Conservation (phyloP, 2,329 filamentous ascomycete genomes). For the Aspergillus ruber region DNA sequence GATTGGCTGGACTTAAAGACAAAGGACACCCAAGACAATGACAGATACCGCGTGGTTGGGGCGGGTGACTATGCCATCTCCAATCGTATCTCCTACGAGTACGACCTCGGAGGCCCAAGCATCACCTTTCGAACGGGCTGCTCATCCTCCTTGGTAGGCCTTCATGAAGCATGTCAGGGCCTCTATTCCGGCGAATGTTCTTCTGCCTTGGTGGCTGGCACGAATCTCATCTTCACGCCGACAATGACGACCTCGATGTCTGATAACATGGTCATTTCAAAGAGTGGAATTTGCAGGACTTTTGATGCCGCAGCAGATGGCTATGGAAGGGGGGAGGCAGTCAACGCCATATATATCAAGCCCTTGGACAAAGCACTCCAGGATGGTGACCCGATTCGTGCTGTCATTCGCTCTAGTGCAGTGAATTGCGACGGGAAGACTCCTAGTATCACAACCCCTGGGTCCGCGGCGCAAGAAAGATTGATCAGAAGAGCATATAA, state of each 20-base stretch:
- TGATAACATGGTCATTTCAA: not conserved
- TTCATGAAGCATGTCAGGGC: conserved; percentile 21
- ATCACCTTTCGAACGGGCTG: conserved; percentile 36
- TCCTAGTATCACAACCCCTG: conserved; percentile 8
- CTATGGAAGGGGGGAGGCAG: not conserved
- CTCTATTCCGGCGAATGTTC: conserved; percentile 16
- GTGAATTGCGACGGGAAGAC: conserved; percentile 12
- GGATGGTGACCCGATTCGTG: not conserved
- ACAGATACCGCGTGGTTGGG: conserved; percentile 1
- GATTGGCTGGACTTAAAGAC: conserved; percentile 12
- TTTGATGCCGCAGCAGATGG: conserved; percentile 1
- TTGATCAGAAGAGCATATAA: conserved; percentile 10
- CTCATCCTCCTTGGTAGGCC: conserved; percentile 33
- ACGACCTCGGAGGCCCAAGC: conserved; percentile 20
- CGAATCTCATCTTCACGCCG: conserved; percentile 5
- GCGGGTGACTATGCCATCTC: conserved; percentile 7
- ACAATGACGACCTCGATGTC: conserved; percentile 1
- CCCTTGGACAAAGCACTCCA: not conserved
- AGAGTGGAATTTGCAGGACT: not conserved
- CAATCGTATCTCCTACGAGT: conserved; percentile 16
- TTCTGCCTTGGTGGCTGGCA: conserved; percentile 29
- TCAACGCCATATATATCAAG: conserved; percentile 1
- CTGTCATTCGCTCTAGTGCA: not conserved
- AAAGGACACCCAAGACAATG: conserved; percentile 5
- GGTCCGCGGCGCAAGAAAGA: conserved; percentile 7